Base-by-base conservation (phyloP, 2,329 filamentous ascomycete genomes). In the Penicillium verrucosum region DNA sequence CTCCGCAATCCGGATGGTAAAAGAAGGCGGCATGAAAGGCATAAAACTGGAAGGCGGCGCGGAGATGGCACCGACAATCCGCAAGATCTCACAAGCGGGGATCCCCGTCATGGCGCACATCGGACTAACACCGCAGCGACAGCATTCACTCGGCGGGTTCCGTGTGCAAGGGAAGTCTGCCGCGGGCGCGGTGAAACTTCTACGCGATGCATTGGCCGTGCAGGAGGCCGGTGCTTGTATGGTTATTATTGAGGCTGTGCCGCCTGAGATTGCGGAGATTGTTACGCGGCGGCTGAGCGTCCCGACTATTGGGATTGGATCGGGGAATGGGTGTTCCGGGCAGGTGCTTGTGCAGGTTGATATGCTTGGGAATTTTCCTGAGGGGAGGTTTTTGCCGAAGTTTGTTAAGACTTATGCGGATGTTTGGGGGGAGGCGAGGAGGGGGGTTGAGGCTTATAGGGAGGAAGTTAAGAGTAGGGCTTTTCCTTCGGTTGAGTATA, bases 291-390 rank as follows among this genome's bases (percentile, higher is more conserved):
- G 88, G 70, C 79, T 97, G 32, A 82, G 80, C 44, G 85, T 97
- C 32, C 94, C 94, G 0, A 97, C 93, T 2, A 97, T 99, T 62
- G 92, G 94, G 40, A 97, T 99, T 61, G 93, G 93, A 12, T 93
- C 93, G 18, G 94, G 93, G 5, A 92, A 88, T 67, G 91, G 88
- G 16, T 96, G 91, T 70, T 92, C 91, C 0, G 93, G 93, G 0
- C 93, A 99, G 74, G 93, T 97, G 10, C 82, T 99, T 25, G 93
- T 99, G n/a, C 93, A 97, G 75, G 85, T 92, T 32, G 93, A 99
- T 74, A 96, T 97, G 92, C 82, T 84, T 5, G 94, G 94, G 25
- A 89, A 96, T 75, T 97, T 93, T 66, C 92, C 93, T 1, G 90
- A 91, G 0, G 94, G 93, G 0, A 81, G 92, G 16, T 94, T 92